A percentile compares a stretch with the other conserved stretches of the same genome.
Evolutionary conservation across 75 land plant genomes (phyloP).

Genomic region (Picea glauca): DNA sequence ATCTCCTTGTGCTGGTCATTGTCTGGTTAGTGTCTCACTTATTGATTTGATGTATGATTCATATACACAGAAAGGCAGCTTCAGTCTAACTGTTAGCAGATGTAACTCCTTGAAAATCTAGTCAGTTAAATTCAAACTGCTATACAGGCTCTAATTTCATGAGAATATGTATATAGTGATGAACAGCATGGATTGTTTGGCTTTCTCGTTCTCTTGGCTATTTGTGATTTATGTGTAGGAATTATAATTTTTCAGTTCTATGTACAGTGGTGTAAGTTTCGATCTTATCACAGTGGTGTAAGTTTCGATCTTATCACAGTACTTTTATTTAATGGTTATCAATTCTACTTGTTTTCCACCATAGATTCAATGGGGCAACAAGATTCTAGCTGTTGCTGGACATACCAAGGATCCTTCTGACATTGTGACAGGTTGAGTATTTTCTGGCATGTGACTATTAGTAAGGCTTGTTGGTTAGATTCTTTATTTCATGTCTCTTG

Average conservation of each 20-base stretch:
- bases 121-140: conserved; percentile 1
- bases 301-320: conserved; percentile 3
- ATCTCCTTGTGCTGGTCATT: conserved; percentile 95
- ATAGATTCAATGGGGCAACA: conserved; percentile 78
- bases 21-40: conserved; percentile 47
- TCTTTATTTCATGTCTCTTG: background rate
- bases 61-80: background rate
- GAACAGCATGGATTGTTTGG: background rate
- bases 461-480: background rate
- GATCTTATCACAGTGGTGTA: background rate
- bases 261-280: background rate
- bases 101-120: background rate
- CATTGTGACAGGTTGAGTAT: conserved; percentile 58
- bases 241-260: background rate
- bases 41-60: background rate
- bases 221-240: background rate
- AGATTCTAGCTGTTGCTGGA: conserved; percentile 90
- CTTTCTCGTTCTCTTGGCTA: background rate
- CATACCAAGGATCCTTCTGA: conserved; percentile 92
- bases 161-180: background rate
- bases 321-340: background rate
- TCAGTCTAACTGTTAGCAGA: background rate
- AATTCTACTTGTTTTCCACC: conserved; percentile 12
- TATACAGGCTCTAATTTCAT: background rate
- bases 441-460: background rate